Evolutionary conservation across 2,329 filamentous ascomycete species (phyloP).

Genomic region (Decorospora gaudefroyi): DNA sequence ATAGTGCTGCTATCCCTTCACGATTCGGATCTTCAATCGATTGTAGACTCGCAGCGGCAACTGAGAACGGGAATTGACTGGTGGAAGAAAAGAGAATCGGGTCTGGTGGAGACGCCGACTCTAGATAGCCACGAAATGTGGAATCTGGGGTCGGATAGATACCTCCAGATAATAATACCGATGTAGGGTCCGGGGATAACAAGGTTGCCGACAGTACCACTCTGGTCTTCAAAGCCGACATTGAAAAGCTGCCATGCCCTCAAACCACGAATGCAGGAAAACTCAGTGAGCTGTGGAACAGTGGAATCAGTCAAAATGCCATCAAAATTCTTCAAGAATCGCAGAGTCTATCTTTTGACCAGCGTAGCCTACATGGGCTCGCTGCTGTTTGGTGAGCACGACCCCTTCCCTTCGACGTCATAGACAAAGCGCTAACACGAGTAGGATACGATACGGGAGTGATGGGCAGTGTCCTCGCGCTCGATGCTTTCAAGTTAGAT

Average conservation of each 20-base stretch:
- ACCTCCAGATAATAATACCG: slow-evolving; percentile 8
- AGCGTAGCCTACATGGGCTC: slow-evolving; percentile 17
- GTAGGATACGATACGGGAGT: slow-evolving; percentile 15
- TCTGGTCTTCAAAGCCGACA: not conserved
- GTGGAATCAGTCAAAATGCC: slow-evolving; percentile 9
- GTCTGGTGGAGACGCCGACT: slow-evolving; percentile 1
- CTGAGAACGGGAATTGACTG: slow-evolving; percentile 1
- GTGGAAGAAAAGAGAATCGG: slow-evolving; percentile 12
- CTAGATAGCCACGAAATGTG: slow-evolving; percentile 7
- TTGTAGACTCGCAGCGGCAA: not conserved
- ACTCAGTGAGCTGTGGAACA: slow-evolving; percentile 3
- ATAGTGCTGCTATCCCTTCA: not conserved
- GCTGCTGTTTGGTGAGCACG: slow-evolving; percentile 9
- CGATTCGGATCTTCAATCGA: not conserved
- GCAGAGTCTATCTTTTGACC: slow-evolving; percentile 13
- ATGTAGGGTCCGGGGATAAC: slow-evolving; percentile 3
- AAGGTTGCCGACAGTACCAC: slow-evolving; percentile 6
- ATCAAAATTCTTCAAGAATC: slow-evolving; percentile 16
- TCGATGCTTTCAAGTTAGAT: slow-evolving; percentile 13
- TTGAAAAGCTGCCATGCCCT: slow-evolving; percentile 6
- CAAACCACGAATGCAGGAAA: not conserved
- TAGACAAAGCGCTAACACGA: not conserved
- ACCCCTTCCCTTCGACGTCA: no score
- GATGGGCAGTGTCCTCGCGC: slow-evolving; percentile 14
- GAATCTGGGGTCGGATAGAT: slow-evolving; percentile 13